Conservation (phyloP, 352 stramenopile species). For the Pythium oligandrum region DNA sequence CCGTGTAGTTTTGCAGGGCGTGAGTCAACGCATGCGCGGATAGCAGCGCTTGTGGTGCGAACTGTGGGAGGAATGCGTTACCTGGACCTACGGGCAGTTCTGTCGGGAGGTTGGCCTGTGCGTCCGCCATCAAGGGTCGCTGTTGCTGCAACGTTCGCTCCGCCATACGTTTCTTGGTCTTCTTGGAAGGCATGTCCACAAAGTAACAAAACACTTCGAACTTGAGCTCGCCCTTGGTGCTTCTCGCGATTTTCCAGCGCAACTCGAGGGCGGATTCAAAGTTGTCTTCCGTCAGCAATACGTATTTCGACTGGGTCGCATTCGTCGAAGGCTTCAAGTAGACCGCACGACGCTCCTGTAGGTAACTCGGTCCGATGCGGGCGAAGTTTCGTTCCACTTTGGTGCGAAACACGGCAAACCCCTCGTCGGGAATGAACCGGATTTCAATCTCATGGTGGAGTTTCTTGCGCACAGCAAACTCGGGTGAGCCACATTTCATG, state of each 20-base stretch:
- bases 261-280: conserved; percentile 61
- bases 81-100: background rate
- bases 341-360: conserved; percentile 61
- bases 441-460: conserved; percentile 69
- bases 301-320: conserved; percentile 75
- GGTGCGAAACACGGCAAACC: conserved; percentile 73
- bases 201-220: conserved; percentile 83
- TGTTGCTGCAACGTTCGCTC: conserved; percentile 28
- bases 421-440: conserved; percentile 62
- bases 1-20: conserved; percentile 15
- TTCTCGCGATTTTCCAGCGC: conserved; percentile 74
- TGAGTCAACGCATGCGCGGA: conserved; percentile 1
- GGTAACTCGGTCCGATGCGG: conserved; percentile 54
- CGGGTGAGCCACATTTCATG: conserved; percentile 71
- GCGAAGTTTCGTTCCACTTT: conserved; percentile 69
- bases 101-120: background rate
- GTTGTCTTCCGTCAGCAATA: conserved; percentile 68
- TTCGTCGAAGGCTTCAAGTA: conserved; percentile 76
- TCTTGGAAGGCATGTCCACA: conserved; percentile 58
- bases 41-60: background rate
- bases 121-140: conserved; percentile 14
- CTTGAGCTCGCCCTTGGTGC: conserved; percentile 78
- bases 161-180: conserved; percentile 48
- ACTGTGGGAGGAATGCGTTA: conserved; percentile 10
- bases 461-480: conserved; percentile 77